Conservation (phyloP, 2,329 filamentous ascomycete species). For the Exophiala bonariae region DNA sequence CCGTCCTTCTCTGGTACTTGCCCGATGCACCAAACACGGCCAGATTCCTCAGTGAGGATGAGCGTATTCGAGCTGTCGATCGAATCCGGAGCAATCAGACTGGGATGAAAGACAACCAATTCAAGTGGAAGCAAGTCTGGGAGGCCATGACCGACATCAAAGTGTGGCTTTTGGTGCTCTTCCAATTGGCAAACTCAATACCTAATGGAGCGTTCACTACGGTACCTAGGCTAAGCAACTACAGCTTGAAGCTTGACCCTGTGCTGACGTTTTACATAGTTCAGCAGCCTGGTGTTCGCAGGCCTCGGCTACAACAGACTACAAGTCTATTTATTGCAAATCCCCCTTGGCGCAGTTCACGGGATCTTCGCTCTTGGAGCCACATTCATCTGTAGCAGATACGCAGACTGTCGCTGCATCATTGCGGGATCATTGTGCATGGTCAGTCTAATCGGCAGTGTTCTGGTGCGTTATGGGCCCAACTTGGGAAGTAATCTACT, state of each 20-base stretch:
- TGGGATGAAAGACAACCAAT: constrained; percentile 41
- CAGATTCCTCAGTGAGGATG: constrained; percentile 28
- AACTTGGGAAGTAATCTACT: constrained; percentile 10
- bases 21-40: constrained; percentile 28
- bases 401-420: constrained; percentile 1
- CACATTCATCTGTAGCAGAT: constrained; percentile 7
- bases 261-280: not conserved
- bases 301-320: constrained; percentile 11
- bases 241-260: constrained; percentile 62
- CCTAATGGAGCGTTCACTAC: constrained; percentile 36
- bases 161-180: constrained; percentile 25
- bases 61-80: constrained; percentile 27
- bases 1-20: constrained; percentile 28
- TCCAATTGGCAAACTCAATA: constrained; percentile 28
- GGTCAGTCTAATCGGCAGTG: constrained; percentile 8
- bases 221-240: constrained; percentile 32
- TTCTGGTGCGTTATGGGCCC: constrained; percentile 14
- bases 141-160: constrained; percentile 33
- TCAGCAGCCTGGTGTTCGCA: constrained; percentile 7
- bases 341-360: constrained; percentile 9
- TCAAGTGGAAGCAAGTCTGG: constrained; percentile 44
- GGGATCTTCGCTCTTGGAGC: constrained; percentile 6
- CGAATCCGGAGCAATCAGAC: constrained; percentile 29
- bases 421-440: constrained; percentile 5
- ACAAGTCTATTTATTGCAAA: constrained; percentile 8